Conservation (phyloP, 202 grass and related monocot genomes). For the Panicum hallii region DNA sequence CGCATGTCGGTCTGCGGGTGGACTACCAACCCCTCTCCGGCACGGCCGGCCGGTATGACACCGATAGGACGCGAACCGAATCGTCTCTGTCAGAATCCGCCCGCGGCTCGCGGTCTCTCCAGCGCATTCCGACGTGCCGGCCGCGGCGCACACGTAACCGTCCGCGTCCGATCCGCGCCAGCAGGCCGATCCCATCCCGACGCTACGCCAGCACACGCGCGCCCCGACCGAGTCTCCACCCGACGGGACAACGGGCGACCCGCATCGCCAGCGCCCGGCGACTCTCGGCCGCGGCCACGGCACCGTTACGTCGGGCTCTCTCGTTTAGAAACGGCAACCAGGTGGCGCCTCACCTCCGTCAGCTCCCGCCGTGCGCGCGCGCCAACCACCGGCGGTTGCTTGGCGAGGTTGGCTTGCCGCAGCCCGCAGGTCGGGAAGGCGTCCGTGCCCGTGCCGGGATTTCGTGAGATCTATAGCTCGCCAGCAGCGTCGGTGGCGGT, state of each 20-base stretch:
- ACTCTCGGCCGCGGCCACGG: background rate
- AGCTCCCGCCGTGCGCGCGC: background rate
- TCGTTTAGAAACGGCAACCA: background rate
- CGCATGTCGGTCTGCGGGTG: background rate
- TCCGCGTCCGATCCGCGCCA: slow-evolving; percentile 34
- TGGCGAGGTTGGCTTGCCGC: background rate
- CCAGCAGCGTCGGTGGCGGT: background rate
- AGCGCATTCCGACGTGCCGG: slow-evolving; percentile 54
- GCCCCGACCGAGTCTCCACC: slow-evolving; percentile 2
- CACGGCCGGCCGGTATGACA: background rate
- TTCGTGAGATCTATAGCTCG: background rate
- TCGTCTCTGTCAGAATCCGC: slow-evolving; percentile 37
- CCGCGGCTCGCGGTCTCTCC: slow-evolving; percentile 49
- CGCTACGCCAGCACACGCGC: background rate
- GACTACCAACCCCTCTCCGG: background rate
- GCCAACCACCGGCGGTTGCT: slow-evolving; percentile 38
- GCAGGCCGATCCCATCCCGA: background rate
- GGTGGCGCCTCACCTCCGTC: slow-evolving; percentile 16
- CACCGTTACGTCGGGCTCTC: background rate
- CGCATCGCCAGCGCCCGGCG: background rate
- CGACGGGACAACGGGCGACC: background rate
- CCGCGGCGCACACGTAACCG: slow-evolving; percentile 8
- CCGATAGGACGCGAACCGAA: background rate
- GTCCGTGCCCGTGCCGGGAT: background rate
- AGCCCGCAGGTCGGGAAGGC: background rate